Base-by-base conservation (phyloP, 179 eudicot species). In the Vitellaria paradoxa region DNA sequence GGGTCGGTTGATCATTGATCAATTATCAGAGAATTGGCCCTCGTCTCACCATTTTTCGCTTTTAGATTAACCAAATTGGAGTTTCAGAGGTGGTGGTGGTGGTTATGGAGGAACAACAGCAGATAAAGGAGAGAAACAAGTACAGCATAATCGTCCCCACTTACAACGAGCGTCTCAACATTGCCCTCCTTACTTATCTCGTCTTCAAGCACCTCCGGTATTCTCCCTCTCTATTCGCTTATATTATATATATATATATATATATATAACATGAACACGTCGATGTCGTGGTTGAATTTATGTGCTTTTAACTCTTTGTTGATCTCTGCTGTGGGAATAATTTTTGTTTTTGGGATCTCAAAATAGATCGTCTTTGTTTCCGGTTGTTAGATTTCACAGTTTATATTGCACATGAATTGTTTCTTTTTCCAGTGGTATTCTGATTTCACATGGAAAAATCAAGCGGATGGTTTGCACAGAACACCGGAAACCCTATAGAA, bases 91-190 rank as follows among this genome's bases (percentile, higher is more conserved):
- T 18, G 13, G 40, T 49, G 26, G 6, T 12, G 45, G 50, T n/a
- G n/a, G n/a, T 30, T 30, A 76, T 76, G 79, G 82, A 64, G 75
- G 81, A 80, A 77, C 42, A 49, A 40, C 62, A 84, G 64, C 78
- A 82, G 72, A 64, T 52, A 14, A 40, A 26, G 70, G 75, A 70
- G 17, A 67, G 45, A 49, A 84, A 78, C 81, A 88, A 90, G 80
- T 88, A 84, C 86, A 90, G 90, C 68, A 79, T 90, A 68, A 90
- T 90, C 40, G 85, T 88, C 0, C 92, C 93, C 9, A 90, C 92
- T 57, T 90, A 90, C 75, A 90, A 90, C 71, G 93, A 90, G 79
- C 90, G 92, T 72, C 91, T 88, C 73, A 90, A 90, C 81, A 90
- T 90, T 74, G 88, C 92, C 17, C 86, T 88, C 69, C 72, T 90